A percentile compares a stretch with the other conserved stretches of the same genome.
These are phyloP conservation scores for Xylariales sp. DNA, from an alignment of 2,329 filamentous ascomycete genomes.

Conservation along the genomic window DNA sequence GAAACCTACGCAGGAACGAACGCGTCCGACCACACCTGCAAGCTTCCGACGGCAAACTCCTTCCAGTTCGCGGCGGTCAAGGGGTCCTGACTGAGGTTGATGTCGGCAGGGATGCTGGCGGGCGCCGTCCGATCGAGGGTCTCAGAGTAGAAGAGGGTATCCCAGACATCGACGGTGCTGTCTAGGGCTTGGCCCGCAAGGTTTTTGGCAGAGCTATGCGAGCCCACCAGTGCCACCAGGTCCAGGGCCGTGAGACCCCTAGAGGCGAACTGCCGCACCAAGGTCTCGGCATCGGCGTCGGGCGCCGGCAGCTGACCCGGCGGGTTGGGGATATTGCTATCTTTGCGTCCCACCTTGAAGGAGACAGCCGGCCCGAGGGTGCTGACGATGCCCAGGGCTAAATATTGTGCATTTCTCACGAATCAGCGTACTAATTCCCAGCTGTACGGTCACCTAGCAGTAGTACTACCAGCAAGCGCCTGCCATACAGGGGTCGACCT, in stretches of 20 bases:
- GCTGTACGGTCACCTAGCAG: no score
- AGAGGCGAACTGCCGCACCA: constrained; percentile 13
- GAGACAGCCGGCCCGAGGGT: constrained; percentile 16
- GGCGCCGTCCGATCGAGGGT: constrained; percentile 24
- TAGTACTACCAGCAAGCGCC: no score
- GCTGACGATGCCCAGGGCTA: constrained; percentile 18
- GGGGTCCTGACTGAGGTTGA: constrained; percentile 16
- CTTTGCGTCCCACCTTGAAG: constrained; percentile 20
- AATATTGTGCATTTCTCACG: no score
- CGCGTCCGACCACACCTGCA: constrained; percentile 16
- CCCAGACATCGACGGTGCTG: constrained; percentile 38
- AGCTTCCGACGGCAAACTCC: constrained; percentile 16
- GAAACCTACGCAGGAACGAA: constrained; percentile 24
- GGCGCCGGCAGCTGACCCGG: constrained; percentile 14
- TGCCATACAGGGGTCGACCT: no score
- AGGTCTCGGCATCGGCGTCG: constrained; percentile 11
- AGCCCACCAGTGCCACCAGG: constrained; percentile 20
- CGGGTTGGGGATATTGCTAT: constrained; percentile 15
- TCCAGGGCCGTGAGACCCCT: constrained; percentile 19
- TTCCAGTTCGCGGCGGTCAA: constrained; percentile 16
- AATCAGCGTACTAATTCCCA: no score
- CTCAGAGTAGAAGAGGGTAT: constrained; percentile 44
- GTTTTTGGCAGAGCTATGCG: constrained; percentile 21
- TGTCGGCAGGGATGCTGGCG: constrained; percentile 27
- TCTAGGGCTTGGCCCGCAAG: constrained; percentile 17